These are phyloP conservation scores for Aegle marmelos DNA, from an alignment of 345 rosid species.

Conservation along the genomic window DNA sequence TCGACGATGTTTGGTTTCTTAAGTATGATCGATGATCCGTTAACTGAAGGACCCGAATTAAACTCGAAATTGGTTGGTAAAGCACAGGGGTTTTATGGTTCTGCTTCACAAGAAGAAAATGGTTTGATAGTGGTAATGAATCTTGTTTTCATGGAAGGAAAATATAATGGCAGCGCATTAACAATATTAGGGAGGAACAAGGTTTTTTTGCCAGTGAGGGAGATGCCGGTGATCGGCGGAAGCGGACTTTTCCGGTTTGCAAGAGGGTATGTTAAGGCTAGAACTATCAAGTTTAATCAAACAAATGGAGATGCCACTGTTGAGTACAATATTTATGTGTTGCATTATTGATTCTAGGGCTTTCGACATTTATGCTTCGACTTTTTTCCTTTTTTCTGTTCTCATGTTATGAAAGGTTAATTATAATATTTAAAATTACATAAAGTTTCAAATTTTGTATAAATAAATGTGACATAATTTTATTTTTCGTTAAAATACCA, in stretches of 20 bases:
- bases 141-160: constrained; percentile 60
- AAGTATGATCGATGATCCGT: constrained; percentile 63
- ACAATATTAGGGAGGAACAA: constrained; percentile 65
- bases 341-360: constrained; percentile 38
- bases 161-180: constrained; percentile 67
- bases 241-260: constrained; percentile 79
- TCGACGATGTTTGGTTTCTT: constrained; percentile 30
- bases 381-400: too few species aligned
- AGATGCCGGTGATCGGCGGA: constrained; percentile 78
- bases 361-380: background rate
- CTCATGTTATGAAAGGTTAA: too few species aligned
- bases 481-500: too few species aligned
- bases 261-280: constrained; percentile 62
- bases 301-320: constrained; percentile 39
- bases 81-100: constrained; percentile 73
- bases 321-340: constrained; percentile 51
- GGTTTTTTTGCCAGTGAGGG: constrained; percentile 48
- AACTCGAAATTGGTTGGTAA: constrained; percentile 60
- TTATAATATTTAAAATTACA: too few species aligned
- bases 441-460: too few species aligned
- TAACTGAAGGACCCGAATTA: constrained; percentile 51
- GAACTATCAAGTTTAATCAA: constrained; percentile 37
- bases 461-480: too few species aligned
- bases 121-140: constrained; percentile 71
- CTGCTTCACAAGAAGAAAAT: constrained; percentile 49